phyloP scores from a whole-genome alignment of 176 grass and related monocot species.

The Coix lacrymajobi region DNA sequence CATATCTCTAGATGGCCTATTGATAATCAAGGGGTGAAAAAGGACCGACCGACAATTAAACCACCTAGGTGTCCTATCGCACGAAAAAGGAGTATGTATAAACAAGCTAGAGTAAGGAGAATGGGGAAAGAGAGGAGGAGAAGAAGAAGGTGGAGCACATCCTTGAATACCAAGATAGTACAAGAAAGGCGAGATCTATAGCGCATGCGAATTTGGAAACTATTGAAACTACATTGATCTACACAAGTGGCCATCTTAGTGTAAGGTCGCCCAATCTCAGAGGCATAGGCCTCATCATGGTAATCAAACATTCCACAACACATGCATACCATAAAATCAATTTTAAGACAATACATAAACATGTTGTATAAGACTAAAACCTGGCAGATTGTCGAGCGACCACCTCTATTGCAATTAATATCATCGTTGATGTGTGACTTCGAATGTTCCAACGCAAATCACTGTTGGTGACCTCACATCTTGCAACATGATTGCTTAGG shows the following conservation, averaged over 20 bases:
- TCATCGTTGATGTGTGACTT: not conserved
- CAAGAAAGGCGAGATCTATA: not conserved
- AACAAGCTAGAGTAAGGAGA: not conserved
- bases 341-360: not conserved
- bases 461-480: not conserved
- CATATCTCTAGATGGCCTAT: not conserved
- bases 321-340: not conserved
- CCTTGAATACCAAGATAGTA: not conserved
- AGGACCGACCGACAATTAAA: not conserved
- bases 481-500: not conserved
- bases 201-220: not conserved
- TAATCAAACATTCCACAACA: not conserved
- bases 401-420: not conserved
- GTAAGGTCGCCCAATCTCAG: accelerated
- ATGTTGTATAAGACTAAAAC: not conserved
- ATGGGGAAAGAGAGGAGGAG: not conserved
- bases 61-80: too few relatives aligned
- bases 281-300: not conserved
- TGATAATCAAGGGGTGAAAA: not conserved
- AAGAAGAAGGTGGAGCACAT: not conserved
- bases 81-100: not conserved
- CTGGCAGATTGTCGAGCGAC: not conserved
- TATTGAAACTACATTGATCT: not conserved
- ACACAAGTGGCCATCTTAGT: not conserved
- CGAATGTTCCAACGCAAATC: not conserved